Conservation (phyloP, 305 asterid species). For the Caryopteris hybrid region DNA sequence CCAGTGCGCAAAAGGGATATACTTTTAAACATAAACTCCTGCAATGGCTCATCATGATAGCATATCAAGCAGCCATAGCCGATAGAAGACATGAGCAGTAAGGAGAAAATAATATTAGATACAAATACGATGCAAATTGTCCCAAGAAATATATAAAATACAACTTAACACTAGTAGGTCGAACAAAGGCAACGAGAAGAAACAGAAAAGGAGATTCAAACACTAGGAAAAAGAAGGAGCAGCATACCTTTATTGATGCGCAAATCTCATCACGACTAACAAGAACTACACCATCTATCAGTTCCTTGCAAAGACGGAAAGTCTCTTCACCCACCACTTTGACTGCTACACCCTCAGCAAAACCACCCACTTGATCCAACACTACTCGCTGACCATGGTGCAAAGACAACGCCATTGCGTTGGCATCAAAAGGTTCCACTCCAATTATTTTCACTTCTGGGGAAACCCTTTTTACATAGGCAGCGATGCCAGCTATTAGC, state of each 20-base stretch:
- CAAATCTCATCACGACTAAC: constrained; percentile 96
- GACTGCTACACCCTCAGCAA: constrained; percentile 89
- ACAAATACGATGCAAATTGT: neutral
- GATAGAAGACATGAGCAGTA: neutral
- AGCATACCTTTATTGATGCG: constrained; percentile 87
- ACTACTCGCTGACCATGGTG: constrained; percentile 70
- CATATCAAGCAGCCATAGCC: neutral
- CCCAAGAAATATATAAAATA: neutral
- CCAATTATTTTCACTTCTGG: constrained; percentile 85
- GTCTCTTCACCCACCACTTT: constrained; percentile 94
- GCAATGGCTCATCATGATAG: neutral
- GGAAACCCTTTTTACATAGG: constrained; percentile 78
- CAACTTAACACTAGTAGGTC: neutral
- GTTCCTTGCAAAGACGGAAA: constrained; percentile 65
- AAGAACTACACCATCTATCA: constrained; percentile 82
- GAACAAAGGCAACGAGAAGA: constrained; percentile 4
- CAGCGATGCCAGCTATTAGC: constrained; percentile 93
- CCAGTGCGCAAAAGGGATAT: neutral
- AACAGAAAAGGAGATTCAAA: neutral
- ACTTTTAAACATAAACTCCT: neutral
- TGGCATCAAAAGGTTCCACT: constrained; percentile 90
- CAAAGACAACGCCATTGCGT: constrained; percentile 86
- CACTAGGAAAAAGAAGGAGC: neutral
- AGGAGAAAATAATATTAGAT: neutral
- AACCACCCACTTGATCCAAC: constrained; percentile 84